Evolutionary conservation across 2,329 filamentous ascomycete species (phyloP).

Genomic region (Ascosphaera pollenicola): DNA sequence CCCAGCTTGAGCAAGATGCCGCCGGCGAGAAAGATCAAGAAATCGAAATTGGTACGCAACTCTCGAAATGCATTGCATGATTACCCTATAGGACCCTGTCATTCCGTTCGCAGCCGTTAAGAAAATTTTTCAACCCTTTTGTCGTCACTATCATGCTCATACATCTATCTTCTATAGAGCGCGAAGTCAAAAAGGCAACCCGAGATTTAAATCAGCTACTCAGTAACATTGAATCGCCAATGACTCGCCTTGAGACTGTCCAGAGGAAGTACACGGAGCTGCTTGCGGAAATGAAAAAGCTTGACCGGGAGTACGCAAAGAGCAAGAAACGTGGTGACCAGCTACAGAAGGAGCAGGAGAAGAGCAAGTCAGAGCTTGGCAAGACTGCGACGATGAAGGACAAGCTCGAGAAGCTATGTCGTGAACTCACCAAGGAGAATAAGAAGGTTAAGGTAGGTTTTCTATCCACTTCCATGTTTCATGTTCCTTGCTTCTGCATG

Average conservation of each 20-base stretch:
- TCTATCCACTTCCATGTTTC: conserved; percentile 1
- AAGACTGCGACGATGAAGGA: conserved; percentile 85
- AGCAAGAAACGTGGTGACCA: conserved; percentile 90
- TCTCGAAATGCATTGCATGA: too few species aligned
- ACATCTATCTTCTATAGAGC: conserved; percentile 34
- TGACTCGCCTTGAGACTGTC: conserved; percentile 76
- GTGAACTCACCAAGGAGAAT: conserved; percentile 89
- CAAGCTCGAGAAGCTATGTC: conserved; percentile 87
- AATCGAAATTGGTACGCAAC: conserved; percentile 65
- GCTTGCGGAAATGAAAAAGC: conserved; percentile 80
- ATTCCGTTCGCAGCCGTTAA: not conserved
- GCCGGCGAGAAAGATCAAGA: conserved; percentile 91
- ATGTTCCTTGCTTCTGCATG: conserved; percentile 4
- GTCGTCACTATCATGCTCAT: conserved; percentile 9
- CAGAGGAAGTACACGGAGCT: conserved; percentile 83
- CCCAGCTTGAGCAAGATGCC: conserved; percentile 81
- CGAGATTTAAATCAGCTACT: conserved; percentile 74
- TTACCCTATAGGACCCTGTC: conserved; percentile 1
- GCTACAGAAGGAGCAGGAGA: conserved; percentile 90
- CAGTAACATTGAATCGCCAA: conserved; percentile 67
- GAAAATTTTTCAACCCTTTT: conserved; percentile 1
- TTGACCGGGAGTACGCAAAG: conserved; percentile 84
- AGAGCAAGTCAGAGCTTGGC: conserved; percentile 64
- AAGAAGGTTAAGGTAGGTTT: conserved; percentile 77
- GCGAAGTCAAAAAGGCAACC: conserved; percentile 84